Evolutionary conservation across 2,329 filamentous ascomycete species (phyloP).

Genomic region (Colletotrichum sp.): DNA sequence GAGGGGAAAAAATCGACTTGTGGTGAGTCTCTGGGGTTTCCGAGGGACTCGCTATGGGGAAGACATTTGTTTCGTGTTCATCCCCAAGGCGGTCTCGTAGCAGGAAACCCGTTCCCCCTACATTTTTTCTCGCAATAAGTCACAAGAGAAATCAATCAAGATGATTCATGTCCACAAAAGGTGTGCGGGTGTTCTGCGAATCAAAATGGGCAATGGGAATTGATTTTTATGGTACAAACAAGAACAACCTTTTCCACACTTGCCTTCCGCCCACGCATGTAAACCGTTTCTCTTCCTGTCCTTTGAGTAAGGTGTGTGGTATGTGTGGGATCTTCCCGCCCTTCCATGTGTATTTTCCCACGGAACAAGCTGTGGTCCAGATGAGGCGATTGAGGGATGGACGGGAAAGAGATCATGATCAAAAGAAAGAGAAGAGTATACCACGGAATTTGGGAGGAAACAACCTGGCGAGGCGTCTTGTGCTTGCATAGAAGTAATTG

Average conservation of each 20-base stretch:
- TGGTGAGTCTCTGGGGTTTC: not conserved
- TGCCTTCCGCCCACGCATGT: not conserved
- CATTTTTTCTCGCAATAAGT: conserved; percentile 14
- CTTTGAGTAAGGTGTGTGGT: not conserved
- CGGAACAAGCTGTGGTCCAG: not conserved
- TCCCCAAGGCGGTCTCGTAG: conserved; percentile 1
- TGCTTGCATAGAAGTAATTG: conserved; percentile 13
- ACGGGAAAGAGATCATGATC: not conserved
- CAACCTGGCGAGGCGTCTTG: conserved; percentile 15
- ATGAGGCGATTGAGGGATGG: conserved; percentile 8
- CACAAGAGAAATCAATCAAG: conserved; percentile 20
- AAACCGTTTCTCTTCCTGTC: not conserved
- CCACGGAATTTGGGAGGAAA: conserved; percentile 1
- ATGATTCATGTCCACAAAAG: conserved; percentile 18
- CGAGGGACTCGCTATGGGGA: not conserved
- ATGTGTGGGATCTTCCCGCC: not conserved
- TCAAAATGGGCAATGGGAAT: conserved; percentile 2
- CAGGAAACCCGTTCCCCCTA: not conserved
- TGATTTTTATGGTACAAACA: conserved; percentile 20
- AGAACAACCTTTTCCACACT: not conserved
- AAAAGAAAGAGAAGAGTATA: not conserved
- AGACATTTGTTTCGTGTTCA: not conserved
- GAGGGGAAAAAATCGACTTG: conserved; percentile 1
- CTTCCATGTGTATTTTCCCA: not conserved
- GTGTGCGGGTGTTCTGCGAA: not conserved